Percentiles rank a stretch among this genome's conserved stretches.
Conservation (phyloP, 306 rosid species). For the Citrullus mucosospermus region DNA sequence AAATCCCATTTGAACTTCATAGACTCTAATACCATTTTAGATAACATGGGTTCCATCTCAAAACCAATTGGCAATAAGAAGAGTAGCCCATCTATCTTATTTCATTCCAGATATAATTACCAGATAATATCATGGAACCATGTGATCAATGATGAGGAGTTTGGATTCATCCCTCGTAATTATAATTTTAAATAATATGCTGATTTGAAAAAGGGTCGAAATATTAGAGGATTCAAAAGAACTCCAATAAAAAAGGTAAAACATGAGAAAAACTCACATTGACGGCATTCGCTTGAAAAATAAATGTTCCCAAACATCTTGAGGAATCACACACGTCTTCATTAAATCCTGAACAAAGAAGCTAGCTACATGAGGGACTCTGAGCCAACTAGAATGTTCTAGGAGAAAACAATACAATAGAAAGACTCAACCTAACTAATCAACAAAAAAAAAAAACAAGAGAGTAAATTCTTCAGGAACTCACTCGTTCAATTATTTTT, state of each 20-base stretch:
- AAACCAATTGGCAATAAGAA: too few species aligned
- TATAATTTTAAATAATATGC: background rate
- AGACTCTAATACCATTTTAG: too few species aligned
- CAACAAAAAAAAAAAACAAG: background rate
- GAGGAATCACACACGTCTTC: conserved; percentile 51
- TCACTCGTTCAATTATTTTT: conserved; percentile 65
- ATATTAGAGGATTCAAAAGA: background rate
- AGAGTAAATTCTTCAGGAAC: conserved; percentile 15
- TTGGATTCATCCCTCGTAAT: background rate
- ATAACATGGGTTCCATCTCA: too few species aligned
- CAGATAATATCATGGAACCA: background rate
- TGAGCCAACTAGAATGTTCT: background rate
- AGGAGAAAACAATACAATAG: background rate
- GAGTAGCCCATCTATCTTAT: too few species aligned
- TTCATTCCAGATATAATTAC: background rate
- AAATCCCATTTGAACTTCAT: too few species aligned
- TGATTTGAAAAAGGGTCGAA: background rate
- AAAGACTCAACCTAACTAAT: conserved; percentile 5
- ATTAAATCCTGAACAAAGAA: conserved; percentile 46
- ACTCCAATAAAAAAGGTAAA: background rate
- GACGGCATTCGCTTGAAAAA: conserved; percentile 66
- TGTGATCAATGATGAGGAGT: background rate
- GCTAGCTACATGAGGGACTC: conserved; percentile 16
- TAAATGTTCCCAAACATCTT: conserved; percentile 86
- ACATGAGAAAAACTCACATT: conserved; percentile 28